These are phyloP conservation scores for Physaria fendleri DNA, from an alignment of 345 rosid genomes.

Conservation along the genomic window DNA sequence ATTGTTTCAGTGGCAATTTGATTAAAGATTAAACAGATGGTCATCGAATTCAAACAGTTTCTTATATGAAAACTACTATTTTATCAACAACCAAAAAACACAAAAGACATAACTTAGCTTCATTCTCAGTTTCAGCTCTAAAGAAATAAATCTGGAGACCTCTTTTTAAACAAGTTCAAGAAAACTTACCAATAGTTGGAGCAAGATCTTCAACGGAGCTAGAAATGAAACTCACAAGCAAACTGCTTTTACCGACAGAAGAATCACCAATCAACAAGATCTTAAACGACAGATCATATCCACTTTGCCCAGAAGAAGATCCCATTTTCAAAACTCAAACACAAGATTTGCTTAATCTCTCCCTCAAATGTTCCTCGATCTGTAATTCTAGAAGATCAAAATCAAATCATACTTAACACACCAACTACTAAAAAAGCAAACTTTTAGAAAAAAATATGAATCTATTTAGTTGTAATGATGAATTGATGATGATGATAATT, in stretches of 20 bases:
- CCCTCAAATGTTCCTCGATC: not conserved
- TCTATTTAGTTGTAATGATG: constrained; percentile 3
- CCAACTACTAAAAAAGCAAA: not conserved
- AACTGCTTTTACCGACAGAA: constrained; percentile 93
- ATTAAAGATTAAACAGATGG: not conserved
- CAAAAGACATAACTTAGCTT: not conserved
- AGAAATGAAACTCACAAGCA: constrained; percentile 83
- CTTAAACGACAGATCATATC: constrained; percentile 86
- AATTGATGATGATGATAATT: constrained; percentile 25
- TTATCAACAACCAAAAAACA: constrained; percentile 7
- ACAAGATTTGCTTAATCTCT: not conserved
- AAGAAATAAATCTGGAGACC: not conserved
- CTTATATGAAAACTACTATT: not conserved
- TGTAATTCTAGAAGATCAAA: too few species aligned
- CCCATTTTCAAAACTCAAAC: constrained; percentile 24
- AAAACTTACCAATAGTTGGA: constrained; percentile 75
- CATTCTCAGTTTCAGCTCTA: not conserved
- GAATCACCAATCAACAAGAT: constrained; percentile 90
- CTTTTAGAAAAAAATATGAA: not conserved
- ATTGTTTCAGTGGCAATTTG: not conserved
- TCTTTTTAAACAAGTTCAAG: too few species aligned
- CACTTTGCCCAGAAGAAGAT: constrained; percentile 46
- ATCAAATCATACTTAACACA: constrained; percentile 16
- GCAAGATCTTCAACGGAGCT: constrained; percentile 58
- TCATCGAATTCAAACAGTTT: not conserved